Percentiles rank a stretch among this genome's conserved stretches.
phyloP scores from a whole-genome alignment of 2,329 filamentous ascomycete genomes.

The Simplicillium aogashimaense region DNA sequence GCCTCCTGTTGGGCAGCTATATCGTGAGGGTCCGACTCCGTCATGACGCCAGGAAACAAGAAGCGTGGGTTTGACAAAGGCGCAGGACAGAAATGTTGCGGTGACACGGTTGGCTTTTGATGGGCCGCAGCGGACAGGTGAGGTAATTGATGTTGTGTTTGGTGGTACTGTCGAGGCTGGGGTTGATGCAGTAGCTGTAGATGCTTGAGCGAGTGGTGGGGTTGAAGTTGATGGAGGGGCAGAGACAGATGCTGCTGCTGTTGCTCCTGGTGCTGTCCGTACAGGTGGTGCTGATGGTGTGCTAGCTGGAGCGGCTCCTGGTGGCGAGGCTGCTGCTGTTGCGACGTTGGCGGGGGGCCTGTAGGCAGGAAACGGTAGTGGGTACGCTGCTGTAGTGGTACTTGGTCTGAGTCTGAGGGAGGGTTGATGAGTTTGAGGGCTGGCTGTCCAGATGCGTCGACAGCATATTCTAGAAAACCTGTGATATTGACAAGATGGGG shows the following conservation, averaged over 20 bases:
- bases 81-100: conserved; percentile 4
- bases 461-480: too few species aligned
- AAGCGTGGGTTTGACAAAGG: not conserved
- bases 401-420: too few species aligned
- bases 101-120: not conserved
- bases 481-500: too few species aligned
- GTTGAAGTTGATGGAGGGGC: conserved; percentile 4
- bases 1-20: conserved; percentile 51
- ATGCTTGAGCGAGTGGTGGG: conserved; percentile 2
- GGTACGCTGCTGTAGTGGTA: not conserved
- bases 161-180: conserved; percentile 2
- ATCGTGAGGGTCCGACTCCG: conserved; percentile 22
- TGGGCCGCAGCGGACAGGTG: not conserved
- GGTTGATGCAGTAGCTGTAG: not conserved
- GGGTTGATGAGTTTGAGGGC: too few species aligned
- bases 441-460: too few species aligned
- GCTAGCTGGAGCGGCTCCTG: conserved; percentile 9
- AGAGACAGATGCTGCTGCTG: conserved; percentile 4
- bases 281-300: conserved; percentile 10
- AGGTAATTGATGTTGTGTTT: conserved; percentile 6
- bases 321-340: conserved; percentile 6
- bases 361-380: not conserved
- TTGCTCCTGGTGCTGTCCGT: conserved; percentile 6
- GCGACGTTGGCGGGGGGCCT: conserved; percentile 8
- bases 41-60: not conserved